phyloP scores from a whole-genome alignment of 2,329 filamentous ascomycete genomes.

The Diaporthe destruens region DNA sequence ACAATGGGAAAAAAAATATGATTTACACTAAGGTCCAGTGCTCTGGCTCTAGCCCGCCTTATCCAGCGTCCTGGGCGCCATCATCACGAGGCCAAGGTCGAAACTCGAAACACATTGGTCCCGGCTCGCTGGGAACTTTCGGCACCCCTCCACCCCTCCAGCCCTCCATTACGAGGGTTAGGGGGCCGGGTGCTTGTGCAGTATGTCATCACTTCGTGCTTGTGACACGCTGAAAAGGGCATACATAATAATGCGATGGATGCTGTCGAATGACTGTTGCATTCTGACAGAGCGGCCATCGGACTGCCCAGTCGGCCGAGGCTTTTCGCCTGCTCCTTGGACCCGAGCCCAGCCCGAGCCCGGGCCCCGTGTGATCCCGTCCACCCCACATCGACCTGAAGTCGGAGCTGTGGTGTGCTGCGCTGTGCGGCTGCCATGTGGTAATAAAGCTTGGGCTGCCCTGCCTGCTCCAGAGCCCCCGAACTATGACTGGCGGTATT shows the following conservation, averaged over 20 bases:
- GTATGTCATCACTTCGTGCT: not conserved
- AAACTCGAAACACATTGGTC: not conserved
- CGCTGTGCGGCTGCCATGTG: too few species aligned
- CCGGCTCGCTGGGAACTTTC: not conserved
- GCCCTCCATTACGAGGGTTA: not conserved
- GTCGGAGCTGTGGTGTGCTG: not conserved
- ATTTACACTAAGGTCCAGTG: slow-evolving; percentile 9
- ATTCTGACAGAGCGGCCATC: not conserved
- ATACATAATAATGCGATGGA: not conserved
- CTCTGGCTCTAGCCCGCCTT: slow-evolving; percentile 5
- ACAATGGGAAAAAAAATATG: not conserved
- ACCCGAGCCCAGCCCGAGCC: not conserved
- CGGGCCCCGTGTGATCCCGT: not conserved
- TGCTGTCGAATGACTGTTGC: not conserved
- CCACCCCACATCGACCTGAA: not conserved
- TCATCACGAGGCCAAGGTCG: slow-evolving; percentile 18
- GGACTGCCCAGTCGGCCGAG: not conserved
- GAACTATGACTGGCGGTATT: slow-evolving; percentile 1
- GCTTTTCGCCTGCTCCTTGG: not conserved
- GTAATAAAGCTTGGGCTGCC: not conserved
- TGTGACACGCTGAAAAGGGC: not conserved
- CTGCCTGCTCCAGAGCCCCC: not conserved
- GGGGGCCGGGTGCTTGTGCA: not conserved
- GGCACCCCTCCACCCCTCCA: too few species aligned
- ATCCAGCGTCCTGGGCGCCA: not conserved